These are phyloP conservation scores for Bassia scoparia DNA, from an alignment of 148 eudicot genomes.

Conservation along the genomic window DNA sequence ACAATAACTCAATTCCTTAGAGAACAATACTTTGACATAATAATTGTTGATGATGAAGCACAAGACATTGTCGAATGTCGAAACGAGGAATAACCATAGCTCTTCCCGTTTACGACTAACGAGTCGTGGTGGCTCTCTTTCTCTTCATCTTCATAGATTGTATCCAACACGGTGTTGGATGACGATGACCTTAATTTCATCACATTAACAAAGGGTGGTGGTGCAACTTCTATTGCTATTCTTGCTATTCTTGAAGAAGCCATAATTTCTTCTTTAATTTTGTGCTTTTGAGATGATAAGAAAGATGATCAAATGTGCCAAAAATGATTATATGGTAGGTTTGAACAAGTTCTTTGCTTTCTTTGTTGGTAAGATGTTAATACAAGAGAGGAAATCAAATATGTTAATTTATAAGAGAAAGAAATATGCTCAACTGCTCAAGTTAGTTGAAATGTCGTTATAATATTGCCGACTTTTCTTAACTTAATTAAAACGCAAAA, in stretches of 20 bases:
- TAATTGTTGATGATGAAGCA: neutral
- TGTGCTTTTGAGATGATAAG: neutral
- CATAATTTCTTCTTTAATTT: neutral
- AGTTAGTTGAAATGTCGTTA: slow-evolving; percentile 6
- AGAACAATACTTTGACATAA: slow-evolving; percentile 2
- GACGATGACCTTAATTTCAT: neutral
- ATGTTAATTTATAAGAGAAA: neutral
- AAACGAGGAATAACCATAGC: neutral
- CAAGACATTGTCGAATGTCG: neutral
- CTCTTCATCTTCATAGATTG: slow-evolving; percentile 9
- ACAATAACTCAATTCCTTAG: neutral
- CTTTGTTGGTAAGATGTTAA: too few species aligned
- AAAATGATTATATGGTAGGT: neutral
- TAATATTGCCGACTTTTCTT: neutral
- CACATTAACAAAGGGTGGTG: slow-evolving; percentile 7
- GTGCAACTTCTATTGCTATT: slow-evolving; percentile 13
- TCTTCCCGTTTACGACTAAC: neutral
- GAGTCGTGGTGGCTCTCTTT: too few species aligned
- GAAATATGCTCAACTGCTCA: neutral
- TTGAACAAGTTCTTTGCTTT: neutral
- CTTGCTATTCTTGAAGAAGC: slow-evolving; percentile 8
- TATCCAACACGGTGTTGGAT: neutral
- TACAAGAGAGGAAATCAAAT: neutral
- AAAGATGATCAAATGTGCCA: too few species aligned
- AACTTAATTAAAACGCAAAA: neutral